Base-by-base conservation (phyloP, 371 early-diverging fungal genomes). In the Haplosporangium sp. region DNA sequence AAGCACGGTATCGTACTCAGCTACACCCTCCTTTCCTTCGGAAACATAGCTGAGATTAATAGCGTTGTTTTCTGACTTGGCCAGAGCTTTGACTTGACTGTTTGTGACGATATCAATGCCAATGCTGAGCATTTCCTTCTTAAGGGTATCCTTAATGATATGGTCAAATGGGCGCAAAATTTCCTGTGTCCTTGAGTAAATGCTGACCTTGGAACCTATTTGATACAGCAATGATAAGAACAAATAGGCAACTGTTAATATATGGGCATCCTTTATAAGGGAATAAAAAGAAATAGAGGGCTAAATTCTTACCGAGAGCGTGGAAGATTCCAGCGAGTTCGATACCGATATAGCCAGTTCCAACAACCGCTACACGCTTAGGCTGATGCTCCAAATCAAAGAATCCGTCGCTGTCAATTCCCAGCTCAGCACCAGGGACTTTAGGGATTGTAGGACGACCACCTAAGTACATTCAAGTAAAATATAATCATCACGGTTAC, bases 271-370 rank as follows among this genome's bases (percentile, higher is more conserved):
- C 1, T 27, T 27, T 27, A 45, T 52, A 50, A 58, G 35, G 35
- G 19, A 55, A 55, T 7, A 55, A 55, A 55, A 55, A 55, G 34
- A 50, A 20, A 52, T 6, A 53, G 20, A n/a, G 38, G 8, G 1
- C 13, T 13, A 10, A 11, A 7, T 50, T n/a, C n/a, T 3, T 83
- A 82, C 87, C 87, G 53, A 97, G 87, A 42, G 93, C 85, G 63
- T 94, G 87, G 85, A 99, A 96, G 67, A 99, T 94, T 50, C 98
- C 97, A 4, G 98, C 98, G 34, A 99, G 87, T 84, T 99, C 99
- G 56, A 99, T 86, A 61, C 96, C 99, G 84, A 99, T 99, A 84
- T 99, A 96, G 3, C 96, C 96, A 9, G 94, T 90, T 57, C 94
- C 96, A 40, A 96, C 89, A 35, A 96, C 95, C 19, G 95, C 92